Evolutionary conservation across 1,284 basidiomycete genomes (phyloP).

Genomic region (Cryptococcus sp.): DNA sequence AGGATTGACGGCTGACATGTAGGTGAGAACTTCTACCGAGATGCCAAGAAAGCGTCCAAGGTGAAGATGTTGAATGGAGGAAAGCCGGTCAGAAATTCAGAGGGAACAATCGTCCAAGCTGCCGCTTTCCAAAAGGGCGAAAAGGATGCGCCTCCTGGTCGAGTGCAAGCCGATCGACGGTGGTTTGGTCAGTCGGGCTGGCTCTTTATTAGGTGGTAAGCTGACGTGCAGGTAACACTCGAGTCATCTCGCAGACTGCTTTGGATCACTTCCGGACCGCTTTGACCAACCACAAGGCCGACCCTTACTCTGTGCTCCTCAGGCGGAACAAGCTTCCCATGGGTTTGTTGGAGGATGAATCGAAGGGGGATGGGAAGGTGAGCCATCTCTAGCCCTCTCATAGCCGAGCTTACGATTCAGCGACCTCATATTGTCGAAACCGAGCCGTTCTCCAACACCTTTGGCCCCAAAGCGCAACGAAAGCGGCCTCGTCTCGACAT

Average conservation of each 20-base stretch:
- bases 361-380: slow-evolving; percentile 75
- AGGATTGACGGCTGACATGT: too few species aligned
- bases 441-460: slow-evolving; percentile 85
- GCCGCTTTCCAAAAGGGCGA: slow-evolving; percentile 91
- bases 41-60: slow-evolving; percentile 74
- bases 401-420: slow-evolving; percentile 48
- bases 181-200: slow-evolving; percentile 75
- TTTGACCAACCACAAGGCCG: slow-evolving; percentile 71
- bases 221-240: slow-evolving; percentile 70
- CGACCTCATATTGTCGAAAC: slow-evolving; percentile 86
- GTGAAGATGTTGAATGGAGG: slow-evolving; percentile 88
- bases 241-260: slow-evolving; percentile 94
- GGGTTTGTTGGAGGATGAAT: slow-evolving; percentile 81
- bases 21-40: slow-evolving; percentile 85
- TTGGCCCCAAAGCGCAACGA: slow-evolving; percentile 87
- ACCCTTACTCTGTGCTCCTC: slow-evolving; percentile 88
- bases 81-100: slow-evolving; percentile 77
- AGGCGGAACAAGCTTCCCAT: slow-evolving; percentile 91
- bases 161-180: slow-evolving; percentile 84
- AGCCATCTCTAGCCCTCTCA: slow-evolving; percentile 10
- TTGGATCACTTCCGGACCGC: slow-evolving; percentile 90
- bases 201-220: background rate
- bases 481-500: slow-evolving; percentile 79
- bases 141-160: slow-evolving; percentile 75
- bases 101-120: slow-evolving; percentile 84